Evolutionary conservation across 2,329 filamentous ascomycete species (phyloP).

Genomic region (Epichloe aotearoae): DNA sequence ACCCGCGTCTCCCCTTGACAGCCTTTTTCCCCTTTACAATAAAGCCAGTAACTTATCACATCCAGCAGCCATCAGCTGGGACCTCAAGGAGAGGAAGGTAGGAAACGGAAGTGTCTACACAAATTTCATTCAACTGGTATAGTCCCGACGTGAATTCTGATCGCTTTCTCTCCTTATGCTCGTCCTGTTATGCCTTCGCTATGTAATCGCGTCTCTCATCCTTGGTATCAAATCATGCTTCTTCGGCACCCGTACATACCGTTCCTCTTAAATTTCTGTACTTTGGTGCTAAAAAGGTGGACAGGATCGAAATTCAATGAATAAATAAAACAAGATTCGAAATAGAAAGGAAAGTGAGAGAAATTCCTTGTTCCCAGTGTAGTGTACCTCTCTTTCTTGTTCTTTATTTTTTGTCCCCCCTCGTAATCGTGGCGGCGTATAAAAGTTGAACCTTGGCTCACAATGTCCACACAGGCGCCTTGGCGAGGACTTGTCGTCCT

Average conservation of each 20-base stretch:
- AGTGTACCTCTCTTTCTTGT: background rate
- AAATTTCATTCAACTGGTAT: background rate
- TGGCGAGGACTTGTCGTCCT: conserved; percentile 60
- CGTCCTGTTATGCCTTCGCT: background rate
- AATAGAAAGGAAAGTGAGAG: background rate
- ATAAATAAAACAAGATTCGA: background rate
- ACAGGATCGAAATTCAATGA: background rate
- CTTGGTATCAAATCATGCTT: background rate
- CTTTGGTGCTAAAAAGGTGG: background rate
- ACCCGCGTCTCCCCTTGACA: too few species aligned
- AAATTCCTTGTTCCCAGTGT: background rate
- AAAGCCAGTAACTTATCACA: too few species aligned
- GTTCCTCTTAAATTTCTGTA: background rate
- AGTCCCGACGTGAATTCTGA: background rate
- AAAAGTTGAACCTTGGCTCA: conserved; percentile 6
- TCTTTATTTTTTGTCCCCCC: background rate
- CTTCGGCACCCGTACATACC: background rate
- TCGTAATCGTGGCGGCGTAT: background rate
- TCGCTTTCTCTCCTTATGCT: background rate
- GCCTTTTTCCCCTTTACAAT: too few species aligned
- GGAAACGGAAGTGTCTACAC: background rate
- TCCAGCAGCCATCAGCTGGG: too few species aligned
- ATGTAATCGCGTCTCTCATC: background rate
- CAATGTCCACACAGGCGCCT: conserved; percentile 60
- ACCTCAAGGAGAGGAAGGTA: too few species aligned